Conservation (phyloP, 2,329 filamentous ascomycete genomes). For the Ophiostoma himal-ulmi region DNA sequence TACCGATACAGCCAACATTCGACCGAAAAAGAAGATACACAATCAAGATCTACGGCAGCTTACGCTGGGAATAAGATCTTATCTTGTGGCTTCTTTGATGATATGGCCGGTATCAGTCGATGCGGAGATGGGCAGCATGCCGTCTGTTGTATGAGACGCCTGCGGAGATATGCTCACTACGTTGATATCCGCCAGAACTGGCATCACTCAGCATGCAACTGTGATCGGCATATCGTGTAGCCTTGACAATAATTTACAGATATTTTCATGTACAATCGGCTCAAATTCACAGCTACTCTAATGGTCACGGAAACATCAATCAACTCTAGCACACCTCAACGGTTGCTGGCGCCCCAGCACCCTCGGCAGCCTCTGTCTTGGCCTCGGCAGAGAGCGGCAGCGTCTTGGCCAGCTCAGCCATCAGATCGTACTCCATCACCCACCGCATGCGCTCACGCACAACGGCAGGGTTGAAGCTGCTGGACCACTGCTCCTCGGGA, state of each 20-base stretch:
- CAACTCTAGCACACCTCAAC: not conserved
- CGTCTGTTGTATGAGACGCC: not conserved
- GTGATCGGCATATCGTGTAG: not conserved
- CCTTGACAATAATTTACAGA: not conserved
- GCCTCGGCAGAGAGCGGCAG: constrained; percentile 5
- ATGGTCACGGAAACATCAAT: not conserved
- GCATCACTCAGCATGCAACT: not conserved
- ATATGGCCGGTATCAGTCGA: not conserved
- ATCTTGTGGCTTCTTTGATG: not conserved
- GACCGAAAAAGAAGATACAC: not conserved
- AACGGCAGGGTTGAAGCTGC: constrained; percentile 18
- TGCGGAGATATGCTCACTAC: not conserved
- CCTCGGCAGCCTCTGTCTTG: not conserved
- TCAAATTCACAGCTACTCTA: not conserved
- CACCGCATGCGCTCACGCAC: constrained; percentile 25
- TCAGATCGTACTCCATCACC: constrained; percentile 25
- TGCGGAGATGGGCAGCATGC: not conserved
- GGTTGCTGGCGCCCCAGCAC: not conserved
- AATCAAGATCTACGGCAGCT: not conserved
- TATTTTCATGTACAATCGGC: accelerated
- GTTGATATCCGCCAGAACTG: not conserved
- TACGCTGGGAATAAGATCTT: not conserved
- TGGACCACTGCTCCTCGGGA: constrained; percentile 23
- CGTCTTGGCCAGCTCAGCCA: constrained; percentile 22
- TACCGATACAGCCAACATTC: not conserved